Conservation (phyloP, 73 alveolate species). For the Uronychia binucleata region DNA sequence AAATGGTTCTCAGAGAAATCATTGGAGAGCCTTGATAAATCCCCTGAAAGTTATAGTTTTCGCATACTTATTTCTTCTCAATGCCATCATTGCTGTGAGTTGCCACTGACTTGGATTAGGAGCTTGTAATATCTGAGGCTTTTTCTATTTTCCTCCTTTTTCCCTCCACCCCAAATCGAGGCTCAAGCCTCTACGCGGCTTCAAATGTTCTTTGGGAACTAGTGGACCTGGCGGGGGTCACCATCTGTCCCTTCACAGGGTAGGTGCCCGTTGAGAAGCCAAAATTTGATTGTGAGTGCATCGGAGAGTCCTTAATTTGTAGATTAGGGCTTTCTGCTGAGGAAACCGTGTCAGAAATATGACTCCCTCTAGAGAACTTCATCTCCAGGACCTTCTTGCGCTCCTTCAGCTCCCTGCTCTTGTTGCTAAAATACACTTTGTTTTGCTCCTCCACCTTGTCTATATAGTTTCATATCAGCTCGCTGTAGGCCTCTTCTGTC, state of each 20-base stretch:
- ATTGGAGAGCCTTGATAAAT: too few relatives aligned
- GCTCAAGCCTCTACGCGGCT: not conserved
- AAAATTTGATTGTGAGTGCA: too few relatives aligned
- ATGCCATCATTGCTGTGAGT: too few relatives aligned
- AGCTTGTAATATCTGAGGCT: too few relatives aligned
- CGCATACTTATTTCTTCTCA: too few relatives aligned
- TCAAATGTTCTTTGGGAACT: not conserved
- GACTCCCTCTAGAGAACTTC: not conserved
- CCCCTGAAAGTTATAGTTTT: too few relatives aligned
- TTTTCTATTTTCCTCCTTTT: not conserved
- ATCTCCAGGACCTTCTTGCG: conserved; percentile 17
- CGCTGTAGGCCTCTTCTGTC: conserved; percentile 15
- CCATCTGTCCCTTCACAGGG: too few relatives aligned
- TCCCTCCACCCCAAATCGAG: not conserved
- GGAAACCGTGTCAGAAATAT: not conserved
- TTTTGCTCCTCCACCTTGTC: conserved; percentile 7
- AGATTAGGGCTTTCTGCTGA: not conserved
- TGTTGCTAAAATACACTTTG: conserved; percentile 16
- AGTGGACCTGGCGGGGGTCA: not conserved
- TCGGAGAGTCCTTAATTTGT: not conserved
- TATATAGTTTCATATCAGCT: conserved; percentile 3
- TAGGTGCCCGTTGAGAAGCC: too few relatives aligned
- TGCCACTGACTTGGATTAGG: too few relatives aligned
- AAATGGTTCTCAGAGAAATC: too few relatives aligned
- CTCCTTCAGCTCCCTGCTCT: conserved; percentile 18